Conservation (phyloP, 805 yeast species). For the Starmerella powellii region DNA sequence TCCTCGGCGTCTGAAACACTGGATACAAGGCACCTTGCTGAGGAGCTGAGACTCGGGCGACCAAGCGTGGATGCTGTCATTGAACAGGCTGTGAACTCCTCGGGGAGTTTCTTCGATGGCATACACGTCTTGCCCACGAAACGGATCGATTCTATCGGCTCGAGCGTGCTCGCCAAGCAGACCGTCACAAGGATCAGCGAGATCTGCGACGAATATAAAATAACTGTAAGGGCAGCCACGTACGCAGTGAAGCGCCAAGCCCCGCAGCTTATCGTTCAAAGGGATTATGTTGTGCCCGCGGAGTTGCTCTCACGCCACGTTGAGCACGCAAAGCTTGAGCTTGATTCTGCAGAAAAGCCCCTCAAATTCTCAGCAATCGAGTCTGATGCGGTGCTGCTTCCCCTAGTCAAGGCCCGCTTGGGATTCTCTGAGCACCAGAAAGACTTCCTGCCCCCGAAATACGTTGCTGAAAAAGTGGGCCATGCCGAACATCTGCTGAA, state of each 20-base stretch:
- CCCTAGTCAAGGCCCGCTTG: constrained; percentile 8
- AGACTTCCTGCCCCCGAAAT: constrained; percentile 5
- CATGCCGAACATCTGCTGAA: constrained; percentile 1
- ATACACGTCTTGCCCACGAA: constrained; percentile 5
- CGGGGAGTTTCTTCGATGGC: constrained; percentile 22
- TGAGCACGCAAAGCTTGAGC: background rate
- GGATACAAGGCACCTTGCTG: constrained; percentile 6
- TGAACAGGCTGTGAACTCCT: constrained; percentile 30
- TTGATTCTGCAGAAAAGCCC: constrained; percentile 12
- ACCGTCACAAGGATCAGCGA: background rate
- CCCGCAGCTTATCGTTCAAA: constrained; percentile 3
- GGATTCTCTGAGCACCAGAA: constrained; percentile 3
- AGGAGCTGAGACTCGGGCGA: constrained; percentile 2
- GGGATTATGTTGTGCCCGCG: constrained; percentile 12
- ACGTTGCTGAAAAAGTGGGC: background rate
- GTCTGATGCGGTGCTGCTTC: constrained; percentile 6
- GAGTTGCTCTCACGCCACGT: constrained; percentile 6
- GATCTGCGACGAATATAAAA: constrained; percentile 6
- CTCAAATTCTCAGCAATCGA: constrained; percentile 6
- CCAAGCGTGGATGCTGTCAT: constrained; percentile 26
- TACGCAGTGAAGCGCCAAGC: constrained; percentile 6
- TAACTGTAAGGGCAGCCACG: constrained; percentile 14
- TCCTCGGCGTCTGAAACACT: constrained; percentile 1
- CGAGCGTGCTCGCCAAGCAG: background rate
- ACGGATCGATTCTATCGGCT: background rate